Conservation (phyloP, 345 rosid species). For the Euphorbia lathyris region DNA sequence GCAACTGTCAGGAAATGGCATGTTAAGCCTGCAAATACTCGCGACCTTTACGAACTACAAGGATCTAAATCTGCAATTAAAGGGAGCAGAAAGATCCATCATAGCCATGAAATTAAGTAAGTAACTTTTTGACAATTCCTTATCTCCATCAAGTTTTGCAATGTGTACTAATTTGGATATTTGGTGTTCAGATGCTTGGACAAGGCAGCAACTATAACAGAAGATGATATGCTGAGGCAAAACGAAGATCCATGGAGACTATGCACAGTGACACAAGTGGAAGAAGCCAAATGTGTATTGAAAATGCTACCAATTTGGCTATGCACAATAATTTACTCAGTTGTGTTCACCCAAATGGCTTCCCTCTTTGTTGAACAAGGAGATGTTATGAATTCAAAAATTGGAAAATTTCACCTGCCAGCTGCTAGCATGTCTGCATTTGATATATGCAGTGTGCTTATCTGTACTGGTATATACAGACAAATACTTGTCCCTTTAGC, state of each 20-base stretch:
- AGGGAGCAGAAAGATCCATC: conserved; percentile 79
- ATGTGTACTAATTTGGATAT: too few species aligned
- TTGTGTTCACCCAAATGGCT: conserved; percentile 74
- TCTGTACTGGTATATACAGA: conserved; percentile 69
- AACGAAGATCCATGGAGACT: conserved; percentile 54
- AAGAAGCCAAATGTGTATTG: conserved; percentile 67
- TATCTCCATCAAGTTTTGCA: too few species aligned
- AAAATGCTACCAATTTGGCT: conserved; percentile 67
- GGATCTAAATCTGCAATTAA: conserved; percentile 70
- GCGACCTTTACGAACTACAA: conserved; percentile 54
- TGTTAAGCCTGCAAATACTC: conserved; percentile 30
- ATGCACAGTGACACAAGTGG: conserved; percentile 88
- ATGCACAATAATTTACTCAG: conserved; percentile 71
- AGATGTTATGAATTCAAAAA: conserved; percentile 55
- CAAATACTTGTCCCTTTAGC: conserved; percentile 60
- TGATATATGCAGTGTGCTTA: conserved; percentile 71
- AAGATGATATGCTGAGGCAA: conserved; percentile 34
- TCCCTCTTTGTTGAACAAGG: conserved; percentile 71
- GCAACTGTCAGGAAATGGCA: conserved; percentile 51
- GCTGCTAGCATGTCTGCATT: conserved; percentile 95
- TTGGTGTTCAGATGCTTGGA: conserved; percentile 52
- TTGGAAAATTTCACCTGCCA: conserved; percentile 61
- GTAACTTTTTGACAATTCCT: too few species aligned
- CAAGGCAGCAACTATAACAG: conserved; percentile 78
- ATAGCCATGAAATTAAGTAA: conserved; percentile 50